Conservation (phyloP, 75 land plant species). For the Sequoia sempervirens region DNA sequence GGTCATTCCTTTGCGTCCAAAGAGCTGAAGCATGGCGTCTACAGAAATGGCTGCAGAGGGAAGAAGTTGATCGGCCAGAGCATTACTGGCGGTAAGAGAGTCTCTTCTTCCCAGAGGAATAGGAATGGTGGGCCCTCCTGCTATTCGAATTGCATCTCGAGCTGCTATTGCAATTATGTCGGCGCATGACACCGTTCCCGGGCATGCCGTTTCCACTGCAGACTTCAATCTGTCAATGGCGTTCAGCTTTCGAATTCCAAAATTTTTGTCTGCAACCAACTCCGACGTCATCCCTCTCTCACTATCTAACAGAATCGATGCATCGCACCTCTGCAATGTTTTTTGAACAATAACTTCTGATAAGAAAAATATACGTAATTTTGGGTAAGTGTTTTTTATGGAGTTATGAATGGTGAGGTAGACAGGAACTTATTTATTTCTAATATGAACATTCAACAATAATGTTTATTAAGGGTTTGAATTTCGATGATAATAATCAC, state of each 20-base stretch:
- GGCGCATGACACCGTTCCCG: constrained; percentile 49
- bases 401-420: too few relatives aligned
- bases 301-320: constrained; percentile 41
- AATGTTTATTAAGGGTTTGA: too few relatives aligned
- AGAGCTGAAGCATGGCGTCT: constrained; percentile 29
- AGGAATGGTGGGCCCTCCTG: constrained; percentile 49
- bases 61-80: constrained; percentile 27
- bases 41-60: constrained; percentile 37
- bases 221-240: constrained; percentile 34
- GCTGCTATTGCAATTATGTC: constrained; percentile 50
- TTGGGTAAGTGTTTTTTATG: too few relatives aligned
- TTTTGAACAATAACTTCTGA: not conserved
- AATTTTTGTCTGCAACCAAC: constrained; percentile 29
- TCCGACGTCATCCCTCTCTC: constrained; percentile 9
- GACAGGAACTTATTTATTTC: too few relatives aligned
- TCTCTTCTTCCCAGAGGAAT: constrained; percentile 60
- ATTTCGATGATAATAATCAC: too few relatives aligned
- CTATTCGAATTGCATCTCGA: constrained; percentile 24
- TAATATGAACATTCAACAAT: too few relatives aligned
- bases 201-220: constrained; percentile 35
- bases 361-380: not conserved
- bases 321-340: constrained; percentile 49
- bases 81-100: constrained; percentile 12
- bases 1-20: constrained; percentile 41
- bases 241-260: constrained; percentile 36